Base-by-base conservation (phyloP, 2,329 filamentous ascomycete genomes). In the Ascochyta rabiei region DNA sequence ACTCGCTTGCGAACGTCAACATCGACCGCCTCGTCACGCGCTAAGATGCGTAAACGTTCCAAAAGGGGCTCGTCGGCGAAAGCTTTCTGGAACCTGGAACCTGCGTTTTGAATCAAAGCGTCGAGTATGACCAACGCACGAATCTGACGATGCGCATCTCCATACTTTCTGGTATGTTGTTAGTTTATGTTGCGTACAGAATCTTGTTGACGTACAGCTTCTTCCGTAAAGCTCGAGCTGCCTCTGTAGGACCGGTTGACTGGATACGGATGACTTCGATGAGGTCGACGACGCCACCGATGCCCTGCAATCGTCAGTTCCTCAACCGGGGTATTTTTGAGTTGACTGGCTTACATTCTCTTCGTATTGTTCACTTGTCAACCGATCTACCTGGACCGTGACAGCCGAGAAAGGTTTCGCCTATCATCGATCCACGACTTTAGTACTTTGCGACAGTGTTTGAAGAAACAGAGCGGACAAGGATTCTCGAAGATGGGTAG, bases 221-320 rank as follows among this genome's bases (percentile, higher is more conserved):
- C 84, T 99, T 99, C 57, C 95, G 87, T 66, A 99, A 85, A 42
- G 95, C 93, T 70, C 95, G 86, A 48, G 93, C 91, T 55, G 93
- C 93, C 80, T 99, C 95, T 12, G 86, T 84, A 1, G 95, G 91
- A 0, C 95, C 95, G 6, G 90, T 89, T 23, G 84, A 83, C 76
- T 99, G 95, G 55, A 99, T 86, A 62, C 90, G 89, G 72, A 99
- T 90, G 52, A 95, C 91, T 76, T 99, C 95, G 60, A 98, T 90
- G 21, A 99, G 86, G 68, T 98, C 93, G 35, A 93, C 90, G 61
- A 99, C 91, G 21, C 93, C 95, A 67, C 90, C 89, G 33, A 96
- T 81, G 74, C 98, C 71, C 69, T 70, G 26, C 2, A 9, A 12
- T 3, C 1, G 33, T 59, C 24, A 64, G 49, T 30, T 2, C 15